Conservation (phyloP, 495 filamentous ascomycete species). For the Penicillium simplicissimum region DNA sequence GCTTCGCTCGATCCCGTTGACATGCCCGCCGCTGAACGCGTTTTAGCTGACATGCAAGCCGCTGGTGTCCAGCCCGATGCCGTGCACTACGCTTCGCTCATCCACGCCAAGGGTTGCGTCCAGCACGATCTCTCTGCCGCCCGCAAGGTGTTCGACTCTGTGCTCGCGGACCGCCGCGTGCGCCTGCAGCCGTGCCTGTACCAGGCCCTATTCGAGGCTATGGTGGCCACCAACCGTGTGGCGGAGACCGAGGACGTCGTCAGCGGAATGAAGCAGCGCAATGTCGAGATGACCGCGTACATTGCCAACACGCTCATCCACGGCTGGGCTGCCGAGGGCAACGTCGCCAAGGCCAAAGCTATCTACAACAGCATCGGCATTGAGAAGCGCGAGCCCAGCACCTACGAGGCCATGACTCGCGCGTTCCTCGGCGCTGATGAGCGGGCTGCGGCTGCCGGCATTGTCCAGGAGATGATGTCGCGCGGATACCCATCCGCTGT, state of each 20-base stretch:
- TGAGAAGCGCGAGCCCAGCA: conserved; percentile 87
- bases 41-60: conserved; percentile 75
- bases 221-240: conserved; percentile 91
- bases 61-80: conserved; percentile 79
- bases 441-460: conserved; percentile 65
- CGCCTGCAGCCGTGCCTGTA: conserved; percentile 81
- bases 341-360: conserved; percentile 73
- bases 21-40: conserved; percentile 83
- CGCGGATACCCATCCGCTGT: conserved; percentile 91
- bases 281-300: conserved; percentile 89
- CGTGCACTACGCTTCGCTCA: conserved; percentile 91
- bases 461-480: conserved; percentile 88
- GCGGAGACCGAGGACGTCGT: conserved; percentile 73
- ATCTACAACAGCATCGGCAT: conserved; percentile 75
- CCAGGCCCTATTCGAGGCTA: conserved; percentile 92
- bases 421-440: conserved; percentile 86
- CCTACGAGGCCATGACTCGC: conserved; percentile 98
- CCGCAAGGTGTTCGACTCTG: conserved; percentile 75
- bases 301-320: conserved; percentile 99
- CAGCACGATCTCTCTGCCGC: conserved; percentile 87
- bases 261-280: conserved; percentile 65
- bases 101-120: conserved; percentile 95
- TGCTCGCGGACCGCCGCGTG: conserved; percentile 64
- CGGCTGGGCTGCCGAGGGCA: conserved; percentile 86
- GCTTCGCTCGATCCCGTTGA: conserved; percentile 92